A percentile compares a stretch with the other conserved stretches of the same genome.
Conservation (phyloP, 192 early-diverging fungal genomes). For the Backusella psychrophila region DNA sequence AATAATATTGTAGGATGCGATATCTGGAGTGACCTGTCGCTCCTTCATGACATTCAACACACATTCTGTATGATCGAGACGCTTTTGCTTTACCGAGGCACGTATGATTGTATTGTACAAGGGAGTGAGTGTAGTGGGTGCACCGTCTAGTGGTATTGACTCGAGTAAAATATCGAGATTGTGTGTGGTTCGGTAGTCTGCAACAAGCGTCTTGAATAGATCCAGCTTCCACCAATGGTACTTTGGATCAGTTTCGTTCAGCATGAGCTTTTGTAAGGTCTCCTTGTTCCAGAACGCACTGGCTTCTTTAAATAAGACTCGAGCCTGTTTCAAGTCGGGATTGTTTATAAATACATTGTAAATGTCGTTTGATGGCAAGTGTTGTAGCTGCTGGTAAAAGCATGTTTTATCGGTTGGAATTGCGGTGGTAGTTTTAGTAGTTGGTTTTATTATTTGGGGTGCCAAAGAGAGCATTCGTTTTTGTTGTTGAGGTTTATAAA, state of each 20-base stretch:
- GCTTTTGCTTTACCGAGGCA: conserved; percentile 9
- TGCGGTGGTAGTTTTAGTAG: background rate
- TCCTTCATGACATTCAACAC: conserved; percentile 1
- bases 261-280: background rate
- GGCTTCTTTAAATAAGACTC: conserved; percentile 6
- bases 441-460: background rate
- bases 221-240: background rate
- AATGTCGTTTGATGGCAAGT: background rate
- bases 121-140: background rate
- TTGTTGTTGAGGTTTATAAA: background rate
- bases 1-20: conserved; percentile 17
- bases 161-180: background rate
- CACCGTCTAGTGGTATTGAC: background rate
- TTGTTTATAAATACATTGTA: conserved; percentile 6
- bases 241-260: background rate
- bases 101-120: conserved; percentile 7
- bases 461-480: background rate
- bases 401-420: background rate
- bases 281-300: background rate
- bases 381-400: background rate
- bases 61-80: background rate
- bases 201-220: background rate
- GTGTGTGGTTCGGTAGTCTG: background rate
- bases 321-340: background rate
- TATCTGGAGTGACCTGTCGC: background rate